Evolutionary conservation across 2,329 filamentous ascomycete genomes (phyloP).

Genomic region (Aspergillus novofumigatus): DNA sequence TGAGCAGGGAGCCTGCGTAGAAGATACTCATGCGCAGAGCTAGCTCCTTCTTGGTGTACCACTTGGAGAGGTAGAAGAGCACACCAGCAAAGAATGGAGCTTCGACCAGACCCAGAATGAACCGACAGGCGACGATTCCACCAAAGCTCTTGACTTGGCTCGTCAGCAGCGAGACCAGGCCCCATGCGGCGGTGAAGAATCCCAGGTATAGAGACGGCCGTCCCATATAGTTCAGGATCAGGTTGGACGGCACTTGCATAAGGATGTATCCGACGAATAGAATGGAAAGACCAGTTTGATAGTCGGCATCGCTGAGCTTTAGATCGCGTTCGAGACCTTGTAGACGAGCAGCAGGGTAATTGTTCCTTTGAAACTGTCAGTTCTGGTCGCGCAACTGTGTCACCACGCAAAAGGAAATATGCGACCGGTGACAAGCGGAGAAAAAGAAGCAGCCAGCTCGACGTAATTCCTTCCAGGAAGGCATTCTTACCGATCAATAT

Average conservation of each 20-base stretch:
- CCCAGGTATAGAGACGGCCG: slow-evolving; percentile 42
- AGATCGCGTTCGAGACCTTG: slow-evolving; percentile 41
- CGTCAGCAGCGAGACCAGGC: slow-evolving; percentile 43
- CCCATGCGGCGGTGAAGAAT: slow-evolving; percentile 44
- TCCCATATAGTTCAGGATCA: slow-evolving; percentile 42
- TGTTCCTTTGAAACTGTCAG: slow-evolving; percentile 34
- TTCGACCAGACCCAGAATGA: slow-evolving; percentile 45
- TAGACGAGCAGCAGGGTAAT: slow-evolving; percentile 43
- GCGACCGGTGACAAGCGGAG: no score
- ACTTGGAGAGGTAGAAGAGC: slow-evolving; percentile 47
- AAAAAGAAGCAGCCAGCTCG: neutral
- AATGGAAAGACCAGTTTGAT: slow-evolving; percentile 41
- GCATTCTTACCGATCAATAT: slow-evolving; percentile 37
- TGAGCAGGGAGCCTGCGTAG: slow-evolving; percentile 49
- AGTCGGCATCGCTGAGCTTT: slow-evolving; percentile 30
- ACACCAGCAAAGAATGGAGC: slow-evolving; percentile 46
- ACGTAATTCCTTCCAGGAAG: neutral
- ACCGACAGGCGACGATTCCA: slow-evolving; percentile 43
- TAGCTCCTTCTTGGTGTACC: slow-evolving; percentile 52
- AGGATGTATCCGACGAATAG: slow-evolving; percentile 45
- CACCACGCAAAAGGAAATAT: neutral
- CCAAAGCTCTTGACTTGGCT: slow-evolving; percentile 41
- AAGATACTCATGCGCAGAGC: slow-evolving; percentile 50
- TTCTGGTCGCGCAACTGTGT: neutral
- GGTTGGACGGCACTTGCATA: slow-evolving; percentile 47